Base-by-base conservation (phyloP, 1,139 yeast genomes). In the Entelexis sorbosivorans region DNA sequence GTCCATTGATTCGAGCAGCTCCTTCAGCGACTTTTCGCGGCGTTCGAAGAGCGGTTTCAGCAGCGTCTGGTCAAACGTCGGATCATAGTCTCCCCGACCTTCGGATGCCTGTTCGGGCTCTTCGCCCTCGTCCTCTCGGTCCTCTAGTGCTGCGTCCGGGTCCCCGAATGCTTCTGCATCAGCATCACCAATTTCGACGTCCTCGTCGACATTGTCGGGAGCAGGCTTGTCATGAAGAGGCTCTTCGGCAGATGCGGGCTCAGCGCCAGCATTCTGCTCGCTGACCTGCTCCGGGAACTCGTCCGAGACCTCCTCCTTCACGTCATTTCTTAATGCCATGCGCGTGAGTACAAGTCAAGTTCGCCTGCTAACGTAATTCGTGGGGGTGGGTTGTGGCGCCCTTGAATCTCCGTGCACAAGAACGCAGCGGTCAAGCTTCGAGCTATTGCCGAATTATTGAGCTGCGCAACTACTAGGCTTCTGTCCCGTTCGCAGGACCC, bases 1-100 rank as follows among this genome's bases (percentile, higher is more conserved):
- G 57, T 87, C 95, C 89, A 91, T 83, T 68, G 88, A 73, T 47
- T 82, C 84, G 35, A 93, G 73, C 34, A 93, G 82, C 60, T 93
- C 97, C 59, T 81, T 79, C 44, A 93, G 70, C 0, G 95, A 82
- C 63, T 87, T 88, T 61, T 93, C 98, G 24, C 62, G 56, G n/a
- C 60, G 60, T 50, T 58, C 60, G 19, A 58, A 52, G 17, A 59
- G 40, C 16, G 62, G 62, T 45, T 54, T 54, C 35, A 59, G 47
- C 35, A 52, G 42, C 20, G 38, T 44, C 33, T 49, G 51, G 46
- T 58, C 60, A 22, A 49, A 52, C 16, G 56, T 36, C 19, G 60
- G 60, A 45, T 58, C 60, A n/a, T 19, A 28, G 11, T 42, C 49
- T 6, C 22, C 35, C 10, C 35, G 44, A n/a, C 19, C 38, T 10